Base-by-base conservation (phyloP, 805 yeast genomes). In the Limtongia smithiae region DNA sequence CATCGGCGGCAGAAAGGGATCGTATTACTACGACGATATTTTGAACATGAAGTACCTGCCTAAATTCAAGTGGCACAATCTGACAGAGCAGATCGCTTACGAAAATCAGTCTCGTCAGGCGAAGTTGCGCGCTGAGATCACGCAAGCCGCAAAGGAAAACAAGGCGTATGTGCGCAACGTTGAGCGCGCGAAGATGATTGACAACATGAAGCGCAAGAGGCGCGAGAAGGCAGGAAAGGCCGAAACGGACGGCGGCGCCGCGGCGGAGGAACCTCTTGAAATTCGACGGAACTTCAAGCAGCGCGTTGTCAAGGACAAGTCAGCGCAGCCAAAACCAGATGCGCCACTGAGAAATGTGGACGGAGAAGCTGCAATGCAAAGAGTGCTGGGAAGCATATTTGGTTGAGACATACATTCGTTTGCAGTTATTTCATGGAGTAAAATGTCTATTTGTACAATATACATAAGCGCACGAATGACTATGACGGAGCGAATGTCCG, bases 1-100 rank as follows among this genome's bases (percentile, higher is more conserved):
- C 8, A 70, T 93, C 30, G 98, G 97, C 24, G 98, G 97, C 34
- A 88, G 83, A 62, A 93, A 93, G 68, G 83, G 93, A 2, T 79
- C 83, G 8, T 91, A 85, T 62, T 93, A 90, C 68, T 84, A 93
- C 63, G 98, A 93, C 67, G 98, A 93, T 71, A 82, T 93, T 22
- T 75, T 94, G 72, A 93, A 89, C 65, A 81, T 91, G 51, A 91
- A 86, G 66, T 93, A 93, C 61, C 72, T 93, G 53, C 82, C 87
- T 8, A 89, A 91, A 1, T 93, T 91, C 76, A 93, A 93, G 65
- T 93, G 98, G 98, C 76, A 83, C 48, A 95, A 93, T 62, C 73
- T 93, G 64, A 90, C 97, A 2, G 94, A 85, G 65, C 96, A 91
- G 65, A 85, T 91, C 57, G 89, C 96, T 2, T 79, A 79, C 61